Evolutionary conservation across 768 basidiomycete genomes (phyloP).

Genomic region (Rhodotorula paludigena): DNA sequence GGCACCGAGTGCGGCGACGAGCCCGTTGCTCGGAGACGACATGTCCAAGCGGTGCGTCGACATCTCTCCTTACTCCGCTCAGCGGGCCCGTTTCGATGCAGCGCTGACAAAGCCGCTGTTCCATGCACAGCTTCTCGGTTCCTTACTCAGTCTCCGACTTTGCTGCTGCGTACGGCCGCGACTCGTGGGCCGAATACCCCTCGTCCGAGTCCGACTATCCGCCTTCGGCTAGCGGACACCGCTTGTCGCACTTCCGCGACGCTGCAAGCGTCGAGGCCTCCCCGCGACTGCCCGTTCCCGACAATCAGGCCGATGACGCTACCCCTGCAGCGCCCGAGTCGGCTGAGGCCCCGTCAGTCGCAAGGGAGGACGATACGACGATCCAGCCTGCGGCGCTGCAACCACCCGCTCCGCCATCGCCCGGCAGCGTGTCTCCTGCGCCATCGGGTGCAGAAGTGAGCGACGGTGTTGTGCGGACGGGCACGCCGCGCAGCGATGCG

Average conservation of each 20-base stretch:
- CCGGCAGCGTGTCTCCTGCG: background rate
- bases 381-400: too few relatives aligned
- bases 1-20: background rate
- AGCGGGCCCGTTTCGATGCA: too few relatives aligned
- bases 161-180: background rate
- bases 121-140: background rate
- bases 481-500: conserved; percentile 12
- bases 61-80: background rate
- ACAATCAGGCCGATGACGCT: too few relatives aligned
- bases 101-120: background rate
- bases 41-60: background rate
- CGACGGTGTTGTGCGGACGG: too few relatives aligned
- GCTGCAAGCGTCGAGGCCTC: background rate
- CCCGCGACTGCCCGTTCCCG: too few relatives aligned
- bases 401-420: too few relatives aligned
- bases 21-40: background rate
- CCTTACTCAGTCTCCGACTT: background rate
- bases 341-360: too few relatives aligned
- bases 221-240: background rate
- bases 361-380: too few relatives aligned
- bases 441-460: background rate
- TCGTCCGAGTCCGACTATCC: background rate
- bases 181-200: background rate
- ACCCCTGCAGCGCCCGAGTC: too few relatives aligned
- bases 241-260: background rate